Percentiles rank a stretch among this genome's conserved stretches.
phyloP scores from a whole-genome alignment of 306 rosid species.

The Luffa aegyptiaca region DNA sequence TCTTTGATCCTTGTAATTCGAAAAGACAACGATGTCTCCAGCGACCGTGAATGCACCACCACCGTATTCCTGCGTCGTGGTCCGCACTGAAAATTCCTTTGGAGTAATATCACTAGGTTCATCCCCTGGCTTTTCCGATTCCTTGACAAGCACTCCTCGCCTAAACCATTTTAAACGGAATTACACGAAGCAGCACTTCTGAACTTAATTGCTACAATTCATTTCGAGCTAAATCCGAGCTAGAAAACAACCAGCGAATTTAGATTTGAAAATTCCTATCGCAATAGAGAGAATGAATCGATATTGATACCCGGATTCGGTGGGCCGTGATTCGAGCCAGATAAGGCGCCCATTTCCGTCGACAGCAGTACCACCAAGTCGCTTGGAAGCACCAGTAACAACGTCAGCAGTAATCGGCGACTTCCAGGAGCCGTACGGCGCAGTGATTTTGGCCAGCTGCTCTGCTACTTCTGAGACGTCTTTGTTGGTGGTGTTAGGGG shows the following conservation, averaged over 20 bases:
- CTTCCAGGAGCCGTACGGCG: conserved; percentile 90
- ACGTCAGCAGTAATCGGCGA: conserved; percentile 81
- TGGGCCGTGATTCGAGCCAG: conserved; percentile 89
- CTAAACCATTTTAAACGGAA: conserved; percentile 22
- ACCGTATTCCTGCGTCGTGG: conserved; percentile 88
- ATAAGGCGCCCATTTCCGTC: conserved; percentile 57
- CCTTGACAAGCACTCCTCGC: conserved; percentile 72
- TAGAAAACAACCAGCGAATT: neutral
- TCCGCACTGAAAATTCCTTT: conserved; percentile 70
- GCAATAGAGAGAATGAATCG: neutral
- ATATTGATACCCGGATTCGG: conserved; percentile 54
- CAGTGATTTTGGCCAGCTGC: conserved; percentile 24
- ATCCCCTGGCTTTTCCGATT: conserved; percentile 44
- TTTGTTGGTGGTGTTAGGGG: neutral
- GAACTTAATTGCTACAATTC: neutral
- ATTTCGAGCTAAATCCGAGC: neutral
- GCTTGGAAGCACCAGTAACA: conserved; percentile 76
- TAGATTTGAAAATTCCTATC: neutral
- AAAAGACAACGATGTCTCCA: conserved; percentile 54
- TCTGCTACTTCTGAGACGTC: conserved; percentile 6
- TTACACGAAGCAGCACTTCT: neutral
- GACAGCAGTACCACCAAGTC: conserved; percentile 69
- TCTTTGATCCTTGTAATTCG: conserved; percentile 84
- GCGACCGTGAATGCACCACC: conserved; percentile 76
- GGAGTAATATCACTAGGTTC: conserved; percentile 77